A percentile compares a stretch with the other conserved stretches of the same genome.
Conservation (phyloP, 768 basidiomycete species). For the Mycena epipterygia region DNA sequence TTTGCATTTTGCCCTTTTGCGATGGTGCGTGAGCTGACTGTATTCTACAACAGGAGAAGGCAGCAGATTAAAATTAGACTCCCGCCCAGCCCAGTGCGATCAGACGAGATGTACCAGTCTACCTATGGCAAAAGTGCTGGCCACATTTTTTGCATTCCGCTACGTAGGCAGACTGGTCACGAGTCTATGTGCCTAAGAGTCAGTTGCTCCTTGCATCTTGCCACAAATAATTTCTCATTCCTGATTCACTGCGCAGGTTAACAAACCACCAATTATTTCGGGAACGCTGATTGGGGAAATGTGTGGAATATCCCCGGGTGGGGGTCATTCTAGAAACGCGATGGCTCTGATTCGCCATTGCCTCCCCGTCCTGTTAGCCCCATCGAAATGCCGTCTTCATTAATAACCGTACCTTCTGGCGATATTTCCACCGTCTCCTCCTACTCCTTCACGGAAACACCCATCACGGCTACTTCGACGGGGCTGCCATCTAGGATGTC, state of each 20-base stretch:
- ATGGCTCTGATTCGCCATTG: not conserved
- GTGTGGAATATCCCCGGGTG: too few species aligned
- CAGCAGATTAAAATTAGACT: not conserved
- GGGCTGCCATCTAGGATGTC: not conserved
- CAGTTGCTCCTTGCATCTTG: not conserved
- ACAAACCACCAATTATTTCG: not conserved
- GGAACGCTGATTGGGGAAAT: not conserved
- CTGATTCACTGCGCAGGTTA: not conserved
- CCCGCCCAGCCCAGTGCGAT: too few species aligned
- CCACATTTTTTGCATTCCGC: too few species aligned
- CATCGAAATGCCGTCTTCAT: not conserved
- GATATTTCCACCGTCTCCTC: not conserved
- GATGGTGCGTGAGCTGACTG: not conserved
- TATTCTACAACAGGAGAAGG: not conserved
- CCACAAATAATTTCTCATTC: too few species aligned
- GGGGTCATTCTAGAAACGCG: too few species aligned
- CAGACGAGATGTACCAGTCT: too few species aligned
- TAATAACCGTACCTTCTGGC: not conserved
- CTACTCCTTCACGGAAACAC: not conserved
- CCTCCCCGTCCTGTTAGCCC: not conserved
- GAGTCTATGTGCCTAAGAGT: not conserved
- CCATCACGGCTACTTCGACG: not conserved
- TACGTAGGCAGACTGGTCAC: too few species aligned
- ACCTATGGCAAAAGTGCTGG: not conserved
- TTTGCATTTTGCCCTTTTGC: not conserved